Evolutionary conservation across 371 early-diverging fungal genomes (phyloP).

Genomic region (Circinella umbellata): DNA sequence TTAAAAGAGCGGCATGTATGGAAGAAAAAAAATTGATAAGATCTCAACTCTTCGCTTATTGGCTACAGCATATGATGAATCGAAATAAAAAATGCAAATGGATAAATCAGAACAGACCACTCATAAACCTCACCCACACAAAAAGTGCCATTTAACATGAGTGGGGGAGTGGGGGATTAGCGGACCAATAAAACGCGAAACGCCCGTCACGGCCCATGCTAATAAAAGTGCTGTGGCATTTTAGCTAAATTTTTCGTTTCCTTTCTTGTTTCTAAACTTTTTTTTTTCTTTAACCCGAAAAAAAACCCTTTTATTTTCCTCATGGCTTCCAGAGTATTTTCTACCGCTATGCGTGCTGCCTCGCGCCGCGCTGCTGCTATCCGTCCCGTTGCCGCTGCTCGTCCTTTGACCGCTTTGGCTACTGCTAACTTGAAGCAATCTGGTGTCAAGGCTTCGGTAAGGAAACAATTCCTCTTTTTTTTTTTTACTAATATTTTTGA

Average conservation of each 20-base stretch:
- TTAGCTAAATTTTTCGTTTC: slow-evolving; percentile 11
- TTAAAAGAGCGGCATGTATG: no score
- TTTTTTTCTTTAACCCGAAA: slow-evolving; percentile 17
- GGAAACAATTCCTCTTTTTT: slow-evolving; percentile 3
- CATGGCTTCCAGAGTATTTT: slow-evolving; percentile 50
- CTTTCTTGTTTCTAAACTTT: slow-evolving; percentile 20
- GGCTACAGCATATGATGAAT: slow-evolving; percentile 30
- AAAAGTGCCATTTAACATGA: not conserved
- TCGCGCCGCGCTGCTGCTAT: slow-evolving; percentile 29
- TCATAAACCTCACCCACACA: not conserved
- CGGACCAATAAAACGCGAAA: not conserved
- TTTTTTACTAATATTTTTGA: not conserved
- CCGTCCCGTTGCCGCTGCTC: slow-evolving; percentile 35
- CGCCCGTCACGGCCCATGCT: slow-evolving; percentile 16
- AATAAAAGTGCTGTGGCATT: slow-evolving; percentile 13
- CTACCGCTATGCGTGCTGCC: slow-evolving; percentile 49
- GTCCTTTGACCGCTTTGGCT: slow-evolving; percentile 26
- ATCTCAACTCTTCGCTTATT: slow-evolving; percentile 18
- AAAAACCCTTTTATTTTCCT: not conserved
- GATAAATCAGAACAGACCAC: not conserved
- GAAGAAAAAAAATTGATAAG: slow-evolving; percentile 8
- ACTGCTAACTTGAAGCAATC: slow-evolving; percentile 23
- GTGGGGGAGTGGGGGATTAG: no score
- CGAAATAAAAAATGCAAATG: slow-evolving; percentile 1
- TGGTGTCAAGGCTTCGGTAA: slow-evolving; percentile 44